Evolutionary conservation across 208 protist species (phyloP), one percentile per base, ranked within the genome.

Genomic region (Wallacemonas sp.): DNA sequence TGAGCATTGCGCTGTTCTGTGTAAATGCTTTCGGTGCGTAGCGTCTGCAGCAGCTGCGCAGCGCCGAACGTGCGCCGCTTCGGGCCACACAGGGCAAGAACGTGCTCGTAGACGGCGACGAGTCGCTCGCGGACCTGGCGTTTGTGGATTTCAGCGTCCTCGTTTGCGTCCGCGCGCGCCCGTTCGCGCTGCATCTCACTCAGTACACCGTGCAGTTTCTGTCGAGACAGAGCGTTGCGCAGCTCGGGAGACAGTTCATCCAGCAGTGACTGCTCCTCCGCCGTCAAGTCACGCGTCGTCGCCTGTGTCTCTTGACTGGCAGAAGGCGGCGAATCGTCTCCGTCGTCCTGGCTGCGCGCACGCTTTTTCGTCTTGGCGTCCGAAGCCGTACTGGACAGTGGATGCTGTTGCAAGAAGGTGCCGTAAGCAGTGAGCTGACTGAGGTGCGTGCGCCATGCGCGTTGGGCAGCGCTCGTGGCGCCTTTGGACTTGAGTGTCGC

Each of bases 71-170:
- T 52, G n/a, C 26, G 68, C 30, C 62, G 70, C 19, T 64, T 85
- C 21, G 46, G 61, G 14, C 82, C 81, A 32, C 87, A 85, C 0
- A 94, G 46, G 9, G 79, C 70, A 32, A 87, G 80, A 6, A 94
- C 57, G 55, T 90, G 83, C 65, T 90, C 85, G 62, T 92, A 96
- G 23, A 76, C 84, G 26, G 60, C 72, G 17, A 93, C 54, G 23
- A 93, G 32, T 2, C 80, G 78, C 63, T 96, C 90, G n/a, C 65
- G 61, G 38, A 78, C 65, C 72, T 91, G 88, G 38, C 61, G 70
- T 55, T 65, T 72, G 11, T 70, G 76, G 26, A 92, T 84, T n/a
- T 67, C 57, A 2, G 70, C 69, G 29, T 81, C 68, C 54, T 85
- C 80, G 23, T 60, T 69, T 36, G 57, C 60, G 12, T 90, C 81